A percentile compares a stretch with the other conserved stretches of the same genome.
Evolutionary conservation across 345 rosid species (phyloP).

Genomic region (Chamaenerion angustifolium): DNA sequence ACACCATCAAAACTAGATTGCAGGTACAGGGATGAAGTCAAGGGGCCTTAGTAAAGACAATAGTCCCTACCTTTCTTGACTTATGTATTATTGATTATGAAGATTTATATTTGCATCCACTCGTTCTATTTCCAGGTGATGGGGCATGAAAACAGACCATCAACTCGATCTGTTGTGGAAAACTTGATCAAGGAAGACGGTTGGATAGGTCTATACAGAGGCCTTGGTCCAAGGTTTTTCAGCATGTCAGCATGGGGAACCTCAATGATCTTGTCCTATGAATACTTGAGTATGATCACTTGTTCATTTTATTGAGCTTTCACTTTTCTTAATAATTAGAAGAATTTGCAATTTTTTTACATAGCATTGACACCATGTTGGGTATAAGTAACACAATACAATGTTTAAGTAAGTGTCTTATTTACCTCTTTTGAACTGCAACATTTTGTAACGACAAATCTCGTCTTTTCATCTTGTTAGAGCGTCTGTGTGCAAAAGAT

Average conservation of each 20-base stretch:
- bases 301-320: background rate
- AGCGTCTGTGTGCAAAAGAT: slow-evolving; percentile 70
- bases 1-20: slow-evolving; percentile 87
- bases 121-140: slow-evolving; percentile 35
- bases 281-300: slow-evolving; percentile 72
- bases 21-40: slow-evolving; percentile 36
- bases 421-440: too few relatives aligned
- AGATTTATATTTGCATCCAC: slow-evolving; percentile 2
- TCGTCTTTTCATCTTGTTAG: slow-evolving; percentile 21
- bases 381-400: too few relatives aligned
- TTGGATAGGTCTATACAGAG: slow-evolving; percentile 88
- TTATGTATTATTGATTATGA: background rate
- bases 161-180: slow-evolving; percentile 54
- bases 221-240: slow-evolving; percentile 89
- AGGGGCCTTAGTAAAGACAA: background rate
- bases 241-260: slow-evolving; percentile 99
- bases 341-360: too few relatives aligned
- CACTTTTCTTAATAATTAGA: too few relatives aligned
- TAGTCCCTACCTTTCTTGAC: too few relatives aligned
- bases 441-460: too few relatives aligned
- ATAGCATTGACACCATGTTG: too few relatives aligned
- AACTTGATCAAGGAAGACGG: slow-evolving; percentile 73
- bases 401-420: too few relatives aligned
- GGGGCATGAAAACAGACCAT: slow-evolving; percentile 69
- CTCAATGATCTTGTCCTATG: slow-evolving; percentile 88